phyloP scores from a whole-genome alignment of 2,329 filamentous ascomycete genomes.

The Trichoderma pleuroti region DNA sequence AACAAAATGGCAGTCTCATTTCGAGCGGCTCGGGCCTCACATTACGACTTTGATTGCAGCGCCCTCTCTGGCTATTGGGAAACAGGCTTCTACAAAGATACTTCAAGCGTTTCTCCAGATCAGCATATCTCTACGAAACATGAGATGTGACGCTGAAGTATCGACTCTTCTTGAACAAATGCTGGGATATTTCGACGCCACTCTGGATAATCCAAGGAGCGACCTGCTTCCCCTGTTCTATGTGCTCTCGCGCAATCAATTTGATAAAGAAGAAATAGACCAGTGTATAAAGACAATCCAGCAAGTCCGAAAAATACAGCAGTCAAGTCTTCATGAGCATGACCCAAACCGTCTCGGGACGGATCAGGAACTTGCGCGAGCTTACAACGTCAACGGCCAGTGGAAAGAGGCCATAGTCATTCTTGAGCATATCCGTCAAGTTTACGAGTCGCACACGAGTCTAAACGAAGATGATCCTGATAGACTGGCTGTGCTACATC shows the following conservation, averaged over 20 bases:
- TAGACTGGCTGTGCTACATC: neutral
- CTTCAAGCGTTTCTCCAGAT: neutral
- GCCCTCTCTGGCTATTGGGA: neutral
- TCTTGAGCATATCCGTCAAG: neutral
- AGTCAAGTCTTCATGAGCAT: neutral
- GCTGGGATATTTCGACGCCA: neutral
- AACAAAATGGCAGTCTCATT: neutral
- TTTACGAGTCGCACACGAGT: neutral
- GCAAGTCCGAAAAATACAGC: neutral
- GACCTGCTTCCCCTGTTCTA: neutral
- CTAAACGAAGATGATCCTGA: neutral
- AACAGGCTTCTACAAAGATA: neutral
- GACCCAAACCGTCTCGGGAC: neutral
- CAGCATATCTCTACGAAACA: neutral
- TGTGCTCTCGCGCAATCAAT: neutral
- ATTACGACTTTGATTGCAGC: neutral
- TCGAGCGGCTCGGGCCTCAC: conserved; percentile 2
- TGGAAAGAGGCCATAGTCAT: conserved; percentile 4
- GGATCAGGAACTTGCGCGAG: conserved; percentile 4
- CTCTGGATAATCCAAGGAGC: neutral
- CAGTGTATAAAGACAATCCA: conserved; percentile 1
- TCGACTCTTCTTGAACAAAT: neutral
- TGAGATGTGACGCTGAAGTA: neutral
- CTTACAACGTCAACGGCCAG: conserved; percentile 5
- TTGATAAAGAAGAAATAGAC: neutral